phyloP scores from a whole-genome alignment of 2,329 filamentous ascomycete species.

The Penicillium sp. region DNA sequence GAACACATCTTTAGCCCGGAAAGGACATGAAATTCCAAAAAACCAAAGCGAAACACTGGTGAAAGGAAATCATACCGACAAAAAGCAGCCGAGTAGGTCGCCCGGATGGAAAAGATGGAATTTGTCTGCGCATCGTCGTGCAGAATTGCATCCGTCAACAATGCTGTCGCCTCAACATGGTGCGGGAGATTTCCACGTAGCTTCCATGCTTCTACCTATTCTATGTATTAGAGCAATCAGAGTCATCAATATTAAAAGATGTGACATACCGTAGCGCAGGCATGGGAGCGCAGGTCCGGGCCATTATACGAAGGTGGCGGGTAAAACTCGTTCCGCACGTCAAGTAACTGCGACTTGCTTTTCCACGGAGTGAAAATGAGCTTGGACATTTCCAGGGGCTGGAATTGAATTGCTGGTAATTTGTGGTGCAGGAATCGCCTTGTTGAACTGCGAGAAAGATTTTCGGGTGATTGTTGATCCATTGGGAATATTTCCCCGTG shows the following conservation, averaged over 20 bases:
- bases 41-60: neutral
- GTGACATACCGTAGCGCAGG: conserved; percentile 39
- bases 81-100: conserved; percentile 45
- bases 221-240: neutral
- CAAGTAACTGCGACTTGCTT: conserved; percentile 33
- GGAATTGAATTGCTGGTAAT: neutral
- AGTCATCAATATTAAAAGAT: neutral
- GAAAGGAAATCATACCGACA: conserved; percentile 35
- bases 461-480: conserved; percentile 22
- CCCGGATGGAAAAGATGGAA: conserved; percentile 44
- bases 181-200: conserved; percentile 44
- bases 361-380: conserved; percentile 44
- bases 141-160: conserved; percentile 45
- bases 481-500: conserved; percentile 13
- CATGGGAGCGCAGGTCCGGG: conserved; percentile 37
- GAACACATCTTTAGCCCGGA: neutral
- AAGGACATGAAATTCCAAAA: neutral
- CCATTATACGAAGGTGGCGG: conserved; percentile 30
- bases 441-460: conserved; percentile 12
- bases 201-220: conserved; percentile 45
- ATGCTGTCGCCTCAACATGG: conserved; percentile 44
- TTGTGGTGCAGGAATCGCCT: neutral
- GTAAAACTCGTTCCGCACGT: conserved; percentile 40
- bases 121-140: conserved; percentile 41
- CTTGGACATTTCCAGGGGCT: conserved; percentile 33